Evolutionary conservation across 371 early-diverging fungal genomes (phyloP), one percentile per base, ranked within the genome.

Genomic region (Syncephalis plumigaleata): DNA sequence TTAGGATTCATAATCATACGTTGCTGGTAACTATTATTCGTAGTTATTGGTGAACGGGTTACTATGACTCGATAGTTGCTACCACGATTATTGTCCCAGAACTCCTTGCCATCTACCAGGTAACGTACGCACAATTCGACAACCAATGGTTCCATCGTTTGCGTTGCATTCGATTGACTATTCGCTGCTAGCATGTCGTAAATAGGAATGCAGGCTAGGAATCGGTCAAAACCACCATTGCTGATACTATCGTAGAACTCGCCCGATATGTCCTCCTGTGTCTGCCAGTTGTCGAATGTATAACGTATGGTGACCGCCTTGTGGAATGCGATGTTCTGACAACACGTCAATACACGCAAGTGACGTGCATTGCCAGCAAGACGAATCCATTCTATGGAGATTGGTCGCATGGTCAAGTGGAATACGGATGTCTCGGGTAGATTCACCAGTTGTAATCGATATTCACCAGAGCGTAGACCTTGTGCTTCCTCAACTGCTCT

Each of bases 291-390:
- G 37, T 60, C 50, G 36, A 53, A 46, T 8, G 55, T 47, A 31
- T 52, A 54, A 18, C 60, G 31, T 13, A 50, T 26, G 0, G 43
- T 39, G 1, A 60, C 55, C 7, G 24, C 44, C 43, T 60, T 60
- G 45, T 56, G 50, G 38, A 47, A 60, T 17, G 50, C 52, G 11
- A 56, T 9, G 46, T 60, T 60, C 37, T 46, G 50, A 9, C 53
- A 53, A 17, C 51, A 26, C 3, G 42, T 42, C 15, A 27, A 24
- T 15, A 39, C 49, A 13, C 39, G 21, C 9, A 48, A 11, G 11
- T 31, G 31, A 31, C 31, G 23, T 9, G 7, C 15, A 15, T 48
- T 42, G 8, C n/a, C 9, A 16, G 39, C 49, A 9, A 39, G 20
- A 8, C 27, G 27, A 42, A 48, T 24, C 16, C 18, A 26, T 23